Evolutionary conservation across 2,329 filamentous ascomycete species (phyloP).

Genomic region (Leptographium galeiforme): DNA sequence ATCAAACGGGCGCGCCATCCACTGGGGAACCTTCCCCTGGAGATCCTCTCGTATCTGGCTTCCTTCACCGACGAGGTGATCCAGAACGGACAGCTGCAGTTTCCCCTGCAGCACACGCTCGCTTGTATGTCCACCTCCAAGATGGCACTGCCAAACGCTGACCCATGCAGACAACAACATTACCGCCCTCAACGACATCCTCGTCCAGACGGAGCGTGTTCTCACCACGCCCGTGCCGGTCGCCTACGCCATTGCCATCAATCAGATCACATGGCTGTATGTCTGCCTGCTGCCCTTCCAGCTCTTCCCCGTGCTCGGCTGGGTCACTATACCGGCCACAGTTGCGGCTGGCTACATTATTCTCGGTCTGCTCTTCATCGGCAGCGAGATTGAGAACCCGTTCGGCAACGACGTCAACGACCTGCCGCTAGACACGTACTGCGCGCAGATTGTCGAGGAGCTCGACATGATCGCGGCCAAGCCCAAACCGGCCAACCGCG

Average conservation of each 20-base stretch:
- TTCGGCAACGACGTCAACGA: constrained; percentile 59
- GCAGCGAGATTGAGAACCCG: constrained; percentile 55
- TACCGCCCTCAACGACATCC: constrained; percentile 46
- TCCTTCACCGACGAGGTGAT: constrained; percentile 46
- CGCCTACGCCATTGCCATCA: constrained; percentile 61
- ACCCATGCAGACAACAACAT: constrained; percentile 24
- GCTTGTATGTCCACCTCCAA: constrained; percentile 13
- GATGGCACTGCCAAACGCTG: constrained; percentile 12
- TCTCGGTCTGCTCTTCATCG: constrained; percentile 52
- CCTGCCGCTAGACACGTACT: constrained; percentile 50
- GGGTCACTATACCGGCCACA: constrained; percentile 57
- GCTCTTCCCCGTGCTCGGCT: constrained; percentile 41
- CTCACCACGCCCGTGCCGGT: constrained; percentile 59
- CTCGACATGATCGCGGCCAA: constrained; percentile 47
- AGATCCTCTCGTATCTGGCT: constrained; percentile 55
- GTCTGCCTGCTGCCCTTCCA: constrained; percentile 61
- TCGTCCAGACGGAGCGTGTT: constrained; percentile 54
- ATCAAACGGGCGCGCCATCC: constrained; percentile 54
- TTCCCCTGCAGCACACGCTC: constrained; percentile 37
- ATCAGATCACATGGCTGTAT: constrained; percentile 66
- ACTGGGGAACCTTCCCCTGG: constrained; percentile 59
- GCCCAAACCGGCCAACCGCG: constrained; percentile 32
- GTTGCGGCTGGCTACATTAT: constrained; percentile 58
- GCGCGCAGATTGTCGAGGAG: constrained; percentile 48
- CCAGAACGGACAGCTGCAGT: constrained; percentile 29